Percentiles rank a stretch among this genome's conserved stretches.
Conservation (phyloP, 768 basidiomycete genomes). For the Cyclocybe aegerita region DNA sequence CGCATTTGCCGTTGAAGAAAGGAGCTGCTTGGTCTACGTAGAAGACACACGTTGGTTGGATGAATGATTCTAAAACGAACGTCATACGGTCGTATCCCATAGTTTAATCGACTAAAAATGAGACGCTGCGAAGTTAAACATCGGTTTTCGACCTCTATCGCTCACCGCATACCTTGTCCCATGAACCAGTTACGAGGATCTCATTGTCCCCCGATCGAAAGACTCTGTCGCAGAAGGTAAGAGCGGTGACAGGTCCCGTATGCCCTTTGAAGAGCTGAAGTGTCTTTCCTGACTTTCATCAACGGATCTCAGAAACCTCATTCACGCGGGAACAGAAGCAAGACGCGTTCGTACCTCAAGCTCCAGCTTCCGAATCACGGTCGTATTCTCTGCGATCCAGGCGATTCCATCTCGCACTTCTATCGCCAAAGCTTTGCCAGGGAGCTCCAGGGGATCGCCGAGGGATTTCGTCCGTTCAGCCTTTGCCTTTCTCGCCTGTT, state of each 20-base stretch:
- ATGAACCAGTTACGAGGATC: slow-evolving; percentile 85
- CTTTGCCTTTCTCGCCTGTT: slow-evolving; percentile 71
- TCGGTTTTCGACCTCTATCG: not conserved
- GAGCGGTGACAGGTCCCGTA: slow-evolving; percentile 81
- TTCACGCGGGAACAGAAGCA: not conserved
- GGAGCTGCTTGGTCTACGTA: slow-evolving; percentile 61
- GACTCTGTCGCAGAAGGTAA: slow-evolving; percentile 61
- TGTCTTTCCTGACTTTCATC: slow-evolving; percentile 76
- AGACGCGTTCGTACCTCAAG: slow-evolving; percentile 54
- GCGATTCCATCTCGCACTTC: slow-evolving; percentile 62
- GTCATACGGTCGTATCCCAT: slow-evolving; percentile 73
- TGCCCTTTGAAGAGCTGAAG: slow-evolving; percentile 80
- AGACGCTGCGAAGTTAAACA: slow-evolving; percentile 5
- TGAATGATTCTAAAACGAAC: not conserved
- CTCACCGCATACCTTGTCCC: slow-evolving; percentile 69
- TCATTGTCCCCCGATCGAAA: slow-evolving; percentile 39
- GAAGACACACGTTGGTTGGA: not conserved
- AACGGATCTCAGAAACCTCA: not conserved
- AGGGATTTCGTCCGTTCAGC: slow-evolving; percentile 65
- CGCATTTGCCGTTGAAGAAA: slow-evolving; percentile 66
- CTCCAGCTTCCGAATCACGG: slow-evolving; percentile 69
- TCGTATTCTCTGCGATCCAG: slow-evolving; percentile 90
- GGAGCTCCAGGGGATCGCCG: slow-evolving; percentile 77
- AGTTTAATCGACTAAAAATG: slow-evolving; percentile 72
- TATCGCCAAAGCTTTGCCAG: slow-evolving; percentile 74